Evolutionary conservation across 2,329 filamentous ascomycete species (phyloP), one percentile per base, ranked within the genome.

Genomic region (Chaetomiaceae sp.): DNA sequence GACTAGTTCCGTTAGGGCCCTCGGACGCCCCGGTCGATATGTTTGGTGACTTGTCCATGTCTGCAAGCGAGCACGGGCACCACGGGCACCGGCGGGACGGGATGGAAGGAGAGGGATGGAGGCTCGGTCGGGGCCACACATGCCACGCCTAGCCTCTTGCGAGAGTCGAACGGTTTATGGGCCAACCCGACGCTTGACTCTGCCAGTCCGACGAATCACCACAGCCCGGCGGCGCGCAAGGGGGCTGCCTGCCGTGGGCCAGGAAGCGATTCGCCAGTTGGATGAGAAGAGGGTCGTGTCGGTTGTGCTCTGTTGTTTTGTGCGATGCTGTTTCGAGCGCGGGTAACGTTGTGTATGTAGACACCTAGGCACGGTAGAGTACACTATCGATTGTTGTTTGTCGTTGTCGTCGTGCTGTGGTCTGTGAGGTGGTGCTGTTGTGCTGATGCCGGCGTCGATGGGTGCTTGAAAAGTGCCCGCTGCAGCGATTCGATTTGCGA

Each of bases 41-140:
- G 58, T 55, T 63, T 53, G 60, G 55, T 60, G 66, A 60, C 59
- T 60, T 66, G 65, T 69, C 66, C 67, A 70, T 70, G 56, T 61
- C 59, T 61, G 63, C 59, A 59, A 60, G 59, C 49, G 53, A 38
- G 43, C 38, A 27, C 37, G 5, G 39, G 43, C n/a, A 12, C 6
- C 25, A 12, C 25, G 5, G 25, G 30, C 30, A n/a, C 30, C 14
- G 30, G 30, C 30, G 7, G 25, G 25, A 27, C 30, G 12, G 30
- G 38, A 35, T 54, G 50, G 46, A 40, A 56, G 52, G 57, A 55
- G 60, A 63, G 56, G 59, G 58, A 61, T 56, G 55, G 51, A 48
- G 56, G 53, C 54, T 58, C 54, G 54, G 27, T 51, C 54, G 43
- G 53, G 54, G 51, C 41, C 56, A 57, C 55, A 57, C 58, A 61